Evolutionary conservation across 305 asterid genomes (phyloP), one percentile per base, ranked within the genome.

Genomic region (Fraxinus paxiana): DNA sequence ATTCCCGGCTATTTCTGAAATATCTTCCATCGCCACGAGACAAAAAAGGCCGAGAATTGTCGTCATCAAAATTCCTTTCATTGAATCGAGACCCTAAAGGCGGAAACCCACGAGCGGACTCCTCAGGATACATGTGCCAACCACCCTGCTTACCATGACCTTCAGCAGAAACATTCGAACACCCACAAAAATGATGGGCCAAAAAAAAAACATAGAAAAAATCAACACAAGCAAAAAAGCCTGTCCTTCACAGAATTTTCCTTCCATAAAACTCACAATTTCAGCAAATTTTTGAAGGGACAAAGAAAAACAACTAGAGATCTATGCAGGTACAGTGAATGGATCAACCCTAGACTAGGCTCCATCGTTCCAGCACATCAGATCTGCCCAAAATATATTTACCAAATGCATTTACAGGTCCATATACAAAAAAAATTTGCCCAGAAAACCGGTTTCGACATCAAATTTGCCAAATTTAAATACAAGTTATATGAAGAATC

Each of bases 81-180:
- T 83, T 83, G 15, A 92, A 88, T 77, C 97, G 91, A 72, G 97
- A 90, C 46, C 91, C 90, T 56, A 85, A 87, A 73, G 97, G 92
- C 85, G 83, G 69, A 80, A 90, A 91, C 20, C 93, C 94, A 80
- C 88, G 95, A 76, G 91, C 89, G 46, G 88, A 84, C 59, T 96
- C 98, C 12, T 94, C 98, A 3, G 91, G 85, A 85, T 92, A 88
- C 85, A 88, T 83, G 84, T 92, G 92, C 92, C 98, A 89, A 81
- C 91, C 93, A 82, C 95, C 96, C 93, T 94, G 97, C 96, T 94
- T 96, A 86, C 93, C 92, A 91, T 91, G 96, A 90, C 99, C 99
- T 96, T 89, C 90, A 92, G 89, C 87, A 81, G 87, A 86, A 83
- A 84, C 77, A 80, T 7, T 63, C 67, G 81, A 82, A 86, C 86